Percentiles rank a stretch among this genome's conserved stretches.
Conservation (phyloP, 176 grass and related monocot species). For the Miscanthus lutarioriparius region DNA sequence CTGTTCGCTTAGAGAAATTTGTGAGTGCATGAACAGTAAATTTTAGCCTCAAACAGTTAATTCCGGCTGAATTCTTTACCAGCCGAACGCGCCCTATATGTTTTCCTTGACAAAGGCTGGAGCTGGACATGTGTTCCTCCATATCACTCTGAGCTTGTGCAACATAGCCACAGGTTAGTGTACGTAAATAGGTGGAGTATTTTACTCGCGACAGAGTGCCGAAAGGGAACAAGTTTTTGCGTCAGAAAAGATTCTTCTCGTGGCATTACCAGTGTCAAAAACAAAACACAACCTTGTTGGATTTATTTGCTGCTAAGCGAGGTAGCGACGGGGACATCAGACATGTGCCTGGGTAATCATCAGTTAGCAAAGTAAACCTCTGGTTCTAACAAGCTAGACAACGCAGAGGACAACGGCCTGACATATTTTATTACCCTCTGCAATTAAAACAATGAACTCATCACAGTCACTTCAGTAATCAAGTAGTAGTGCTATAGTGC, state of each 20-base stretch:
- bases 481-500: background rate
- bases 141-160: background rate
- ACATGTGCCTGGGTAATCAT: background rate
- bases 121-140: background rate
- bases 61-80: no score
- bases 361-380: background rate
- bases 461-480: background rate
- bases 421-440: background rate
- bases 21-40: no score
- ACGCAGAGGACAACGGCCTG: background rate
- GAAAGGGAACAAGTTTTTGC: constrained; percentile 7
- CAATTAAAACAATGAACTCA: background rate
- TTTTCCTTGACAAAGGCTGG: background rate
- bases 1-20: no score
- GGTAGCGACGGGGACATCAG: background rate
- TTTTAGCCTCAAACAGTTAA: no score
- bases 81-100: no score
- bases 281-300: background rate
- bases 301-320: constrained; percentile 14
- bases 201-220: background rate
- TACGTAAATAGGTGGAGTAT: background rate
- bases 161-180: background rate
- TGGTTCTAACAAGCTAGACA: background rate
- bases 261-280: background rate
- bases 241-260: constrained; percentile 23